These are phyloP conservation scores for Cenchrus americanus DNA, from an alignment of 176 grass and related monocot species.

Conservation along the genomic window DNA sequence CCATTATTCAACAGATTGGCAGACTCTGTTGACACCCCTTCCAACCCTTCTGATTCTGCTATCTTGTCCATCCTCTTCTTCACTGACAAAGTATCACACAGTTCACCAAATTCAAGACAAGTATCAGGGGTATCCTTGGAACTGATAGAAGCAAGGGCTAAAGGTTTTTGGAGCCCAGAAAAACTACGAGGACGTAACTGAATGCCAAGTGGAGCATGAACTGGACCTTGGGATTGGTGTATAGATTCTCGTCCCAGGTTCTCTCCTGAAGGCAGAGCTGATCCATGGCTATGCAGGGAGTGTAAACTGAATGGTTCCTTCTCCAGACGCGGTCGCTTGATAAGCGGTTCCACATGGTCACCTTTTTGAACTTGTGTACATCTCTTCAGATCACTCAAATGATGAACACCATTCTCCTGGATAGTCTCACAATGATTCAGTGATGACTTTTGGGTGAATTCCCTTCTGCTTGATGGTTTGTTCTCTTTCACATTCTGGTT, in stretches of 20 bases:
- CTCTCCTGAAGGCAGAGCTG: constrained; percentile 33
- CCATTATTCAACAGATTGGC: constrained; percentile 83
- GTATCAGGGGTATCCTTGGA: constrained; percentile 48
- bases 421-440: constrained; percentile 29
- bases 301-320: constrained; percentile 37
- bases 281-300: constrained; percentile 48
- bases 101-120: constrained; percentile 61
- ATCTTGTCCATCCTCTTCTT: constrained; percentile 76
- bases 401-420: constrained; percentile 44
- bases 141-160: constrained; percentile 40
- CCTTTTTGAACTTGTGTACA: constrained; percentile 43
- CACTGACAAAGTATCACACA: constrained; percentile 58
- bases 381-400: constrained; percentile 59
- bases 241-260: constrained; percentile 39
- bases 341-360: constrained; percentile 39
- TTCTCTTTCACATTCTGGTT: constrained; percentile 44
- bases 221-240: constrained; percentile 38
- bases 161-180: constrained; percentile 52
- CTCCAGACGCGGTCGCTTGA: constrained; percentile 39
- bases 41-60: constrained; percentile 70
- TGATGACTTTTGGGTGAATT: constrained; percentile 34
- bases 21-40: constrained; percentile 71
- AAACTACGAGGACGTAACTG: constrained; percentile 64
- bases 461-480: constrained; percentile 37
- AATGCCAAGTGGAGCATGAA: constrained; percentile 77